A percentile compares a stretch with the other conserved stretches of the same genome.
phyloP scores from a whole-genome alignment of 495 filamentous ascomycete genomes.

The Penicillium soppii region DNA sequence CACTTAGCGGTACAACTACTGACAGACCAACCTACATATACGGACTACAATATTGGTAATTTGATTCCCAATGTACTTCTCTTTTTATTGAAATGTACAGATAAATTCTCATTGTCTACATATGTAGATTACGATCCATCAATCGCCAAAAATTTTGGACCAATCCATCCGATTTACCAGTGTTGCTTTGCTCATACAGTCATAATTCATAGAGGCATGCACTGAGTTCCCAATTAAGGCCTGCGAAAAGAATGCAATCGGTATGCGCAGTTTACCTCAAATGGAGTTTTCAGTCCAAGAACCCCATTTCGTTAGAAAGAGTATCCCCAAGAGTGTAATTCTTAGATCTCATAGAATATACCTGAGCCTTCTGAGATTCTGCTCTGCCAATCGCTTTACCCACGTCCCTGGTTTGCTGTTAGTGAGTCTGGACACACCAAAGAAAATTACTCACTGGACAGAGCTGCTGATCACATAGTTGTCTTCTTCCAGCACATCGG shows the following conservation, averaged over 20 bases:
- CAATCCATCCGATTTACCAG: too few species aligned
- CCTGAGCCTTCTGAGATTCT: constrained; percentile 1
- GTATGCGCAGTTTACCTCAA: too few species aligned
- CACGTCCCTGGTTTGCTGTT: constrained; percentile 39
- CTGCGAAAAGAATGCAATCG: too few species aligned
- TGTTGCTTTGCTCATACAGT: too few species aligned
- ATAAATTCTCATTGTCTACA: too few species aligned
- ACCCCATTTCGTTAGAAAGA: constrained; percentile 25
- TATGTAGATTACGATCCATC: too few species aligned
- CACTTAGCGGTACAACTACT: constrained; percentile 21
- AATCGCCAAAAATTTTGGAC: too few species aligned
- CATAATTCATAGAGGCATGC: too few species aligned
- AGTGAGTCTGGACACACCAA: not conserved
- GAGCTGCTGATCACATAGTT: constrained; percentile 68
- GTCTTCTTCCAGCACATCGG: constrained; percentile 64
- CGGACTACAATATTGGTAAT: too few species aligned
- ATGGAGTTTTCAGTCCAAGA: constrained; percentile 44
- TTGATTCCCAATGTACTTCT: too few species aligned
- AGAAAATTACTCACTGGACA: constrained; percentile 52
- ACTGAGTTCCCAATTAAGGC: too few species aligned
- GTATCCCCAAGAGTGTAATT: not conserved
- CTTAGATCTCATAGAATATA: not conserved
- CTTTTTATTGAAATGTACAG: too few species aligned
- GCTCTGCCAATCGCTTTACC: constrained; percentile 34
- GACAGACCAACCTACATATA: not conserved